Conservation (phyloP, 305 asterid species). For the Fraxinus latifolia region DNA sequence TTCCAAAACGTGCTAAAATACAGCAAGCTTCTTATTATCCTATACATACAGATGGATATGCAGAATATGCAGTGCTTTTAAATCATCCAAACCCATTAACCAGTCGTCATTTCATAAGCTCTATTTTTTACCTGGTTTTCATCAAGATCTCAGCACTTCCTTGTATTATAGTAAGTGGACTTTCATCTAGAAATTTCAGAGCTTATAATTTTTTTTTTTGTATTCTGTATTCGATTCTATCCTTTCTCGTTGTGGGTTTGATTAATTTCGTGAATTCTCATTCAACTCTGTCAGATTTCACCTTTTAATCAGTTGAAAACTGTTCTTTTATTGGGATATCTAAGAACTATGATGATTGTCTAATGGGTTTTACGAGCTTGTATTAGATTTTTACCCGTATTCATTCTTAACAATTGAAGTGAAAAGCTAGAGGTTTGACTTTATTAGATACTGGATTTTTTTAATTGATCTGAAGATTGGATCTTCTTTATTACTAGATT, state of each 20-base stretch:
- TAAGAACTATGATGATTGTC: neutral
- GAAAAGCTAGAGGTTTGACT: slow-evolving; percentile 17
- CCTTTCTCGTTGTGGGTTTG: slow-evolving; percentile 27
- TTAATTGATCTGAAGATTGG: slow-evolving; percentile 32
- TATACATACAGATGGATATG: slow-evolving; percentile 3
- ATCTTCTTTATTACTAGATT: slow-evolving; percentile 27
- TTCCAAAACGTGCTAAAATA: neutral
- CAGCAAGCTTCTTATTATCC: neutral
- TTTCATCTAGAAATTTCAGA: neutral
- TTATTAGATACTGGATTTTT: neutral
- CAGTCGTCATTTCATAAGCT: slow-evolving; percentile 16
- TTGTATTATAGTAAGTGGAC: slow-evolving; percentile 4
- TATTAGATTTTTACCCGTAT: neutral
- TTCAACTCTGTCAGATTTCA: neutral
- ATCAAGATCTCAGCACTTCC: slow-evolving; percentile 44
- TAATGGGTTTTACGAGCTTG: neutral
- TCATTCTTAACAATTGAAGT: slow-evolving; percentile 23
- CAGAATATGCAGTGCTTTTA: neutral
- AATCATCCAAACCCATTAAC: slow-evolving; percentile 29
- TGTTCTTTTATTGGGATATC: neutral
- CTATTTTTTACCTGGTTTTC: neutral
- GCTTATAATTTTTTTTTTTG: neutral
- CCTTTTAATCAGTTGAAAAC: neutral
- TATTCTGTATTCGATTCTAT: slow-evolving; percentile 12
- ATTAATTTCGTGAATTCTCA: slow-evolving; percentile 26